Conservation (phyloP, 352 stramenopile genomes). For the Phytophthora fragariae region DNA sequence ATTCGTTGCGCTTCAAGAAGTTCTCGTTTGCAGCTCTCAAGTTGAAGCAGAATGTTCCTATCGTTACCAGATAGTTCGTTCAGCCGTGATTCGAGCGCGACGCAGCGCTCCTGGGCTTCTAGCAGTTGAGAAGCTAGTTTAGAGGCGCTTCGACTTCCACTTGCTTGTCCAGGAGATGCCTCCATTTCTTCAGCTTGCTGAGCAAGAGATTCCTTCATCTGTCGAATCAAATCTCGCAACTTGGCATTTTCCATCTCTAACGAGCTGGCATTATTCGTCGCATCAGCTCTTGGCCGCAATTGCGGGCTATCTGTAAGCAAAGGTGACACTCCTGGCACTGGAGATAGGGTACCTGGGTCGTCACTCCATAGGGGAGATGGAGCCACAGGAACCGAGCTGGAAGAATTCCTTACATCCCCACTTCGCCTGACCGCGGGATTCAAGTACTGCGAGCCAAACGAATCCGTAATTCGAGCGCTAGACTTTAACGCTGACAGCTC, state of each 20-base stretch:
- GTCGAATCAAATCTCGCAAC: conserved; percentile 74
- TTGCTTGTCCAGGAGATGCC: conserved; percentile 10
- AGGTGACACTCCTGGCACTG: conserved; percentile 55
- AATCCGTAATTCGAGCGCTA: conserved; percentile 53
- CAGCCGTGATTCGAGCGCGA: conserved; percentile 53
- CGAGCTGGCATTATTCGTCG: conserved; percentile 17
- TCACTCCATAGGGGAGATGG: conserved; percentile 75
- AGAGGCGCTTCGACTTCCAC: conserved; percentile 22
- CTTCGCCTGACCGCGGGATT: neutral
- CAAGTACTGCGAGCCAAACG: conserved; percentile 52
- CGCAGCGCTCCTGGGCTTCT: conserved; percentile 51
- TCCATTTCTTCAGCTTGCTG: conserved; percentile 54
- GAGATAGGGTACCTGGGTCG: conserved; percentile 66
- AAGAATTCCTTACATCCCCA: conserved; percentile 26
- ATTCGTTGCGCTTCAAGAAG: conserved; percentile 49
- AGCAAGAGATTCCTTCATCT: conserved; percentile 77
- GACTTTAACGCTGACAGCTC: conserved; percentile 60
- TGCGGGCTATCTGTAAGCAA: conserved; percentile 58
- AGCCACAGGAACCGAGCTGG: conserved; percentile 21
- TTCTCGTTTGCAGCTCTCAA: conserved; percentile 54
- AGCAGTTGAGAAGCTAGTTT: conserved; percentile 39
- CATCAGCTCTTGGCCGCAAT: neutral
- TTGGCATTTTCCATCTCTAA: conserved; percentile 69
- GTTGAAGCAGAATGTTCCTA: conserved; percentile 22
- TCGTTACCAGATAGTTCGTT: conserved; percentile 17